These are phyloP conservation scores for Gentiana dahurica DNA, from an alignment of 257 asterid genomes.

Conservation along the genomic window DNA sequence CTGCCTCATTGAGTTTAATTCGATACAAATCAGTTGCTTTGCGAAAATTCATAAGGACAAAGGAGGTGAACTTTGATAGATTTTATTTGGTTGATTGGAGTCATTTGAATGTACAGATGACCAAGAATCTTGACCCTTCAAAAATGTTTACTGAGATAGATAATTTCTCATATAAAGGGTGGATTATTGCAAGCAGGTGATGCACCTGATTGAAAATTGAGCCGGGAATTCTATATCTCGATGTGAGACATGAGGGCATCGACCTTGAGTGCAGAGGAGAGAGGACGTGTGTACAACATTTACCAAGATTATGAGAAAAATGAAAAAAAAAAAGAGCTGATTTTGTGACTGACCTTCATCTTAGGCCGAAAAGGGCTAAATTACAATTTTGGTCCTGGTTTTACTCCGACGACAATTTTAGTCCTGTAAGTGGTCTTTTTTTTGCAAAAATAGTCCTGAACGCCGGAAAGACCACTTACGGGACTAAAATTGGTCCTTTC, in stretches of 20 bases:
- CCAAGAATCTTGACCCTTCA: conserved; percentile 39
- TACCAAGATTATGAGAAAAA: conserved; percentile 17
- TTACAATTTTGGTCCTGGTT: background rate
- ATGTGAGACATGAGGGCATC: conserved; percentile 56
- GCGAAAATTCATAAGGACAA: conserved; percentile 29
- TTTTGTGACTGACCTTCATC: background rate
- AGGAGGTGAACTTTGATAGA: conserved; percentile 49
- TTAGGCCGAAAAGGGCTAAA: conserved; percentile 25
- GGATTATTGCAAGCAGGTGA: conserved; percentile 29
- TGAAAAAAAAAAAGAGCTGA: background rate
- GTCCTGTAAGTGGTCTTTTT: too few species aligned
- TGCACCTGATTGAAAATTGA: conserved; percentile 37
- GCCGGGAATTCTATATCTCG: conserved; percentile 51
- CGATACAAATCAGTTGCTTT: conserved; percentile 28
- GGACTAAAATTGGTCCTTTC: too few species aligned
- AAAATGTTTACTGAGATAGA: conserved; percentile 51
- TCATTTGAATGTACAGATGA: conserved; percentile 30
- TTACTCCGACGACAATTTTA: too few species aligned
- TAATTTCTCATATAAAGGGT: conserved; percentile 58
- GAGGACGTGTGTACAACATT: conserved; percentile 46
- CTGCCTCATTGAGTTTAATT: conserved; percentile 18
- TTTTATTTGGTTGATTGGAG: conserved; percentile 47
- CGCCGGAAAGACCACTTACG: too few species aligned
- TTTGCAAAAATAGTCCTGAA: too few species aligned
- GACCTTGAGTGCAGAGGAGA: conserved; percentile 57